Base-by-base conservation (phyloP, 140 eudicot species). In the Anethum foeniculum region DNA sequence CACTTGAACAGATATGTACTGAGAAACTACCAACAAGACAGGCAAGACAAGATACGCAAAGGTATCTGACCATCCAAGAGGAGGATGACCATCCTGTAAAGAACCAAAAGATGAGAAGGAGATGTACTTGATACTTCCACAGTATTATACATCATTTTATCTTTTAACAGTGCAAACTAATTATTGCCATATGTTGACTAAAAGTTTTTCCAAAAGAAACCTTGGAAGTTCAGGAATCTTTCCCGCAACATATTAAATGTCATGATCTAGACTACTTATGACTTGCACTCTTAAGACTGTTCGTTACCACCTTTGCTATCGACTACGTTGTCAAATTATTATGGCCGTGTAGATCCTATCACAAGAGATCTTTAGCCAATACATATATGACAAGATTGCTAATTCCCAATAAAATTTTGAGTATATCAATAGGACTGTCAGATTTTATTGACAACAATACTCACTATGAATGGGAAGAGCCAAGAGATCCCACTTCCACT, bases 41-140 rank as follows among this genome's bases (percentile, higher is more conserved):
- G 99, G 99, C 86, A 95, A 84, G 79, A 89, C 98, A 75, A 95
- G 99, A 87, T 95, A 95, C 18, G 99, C 99, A 73, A 86, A 86
- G 32, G 99, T 92, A 85, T 90, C 99, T 71, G 93, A 84, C 99
- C 99, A 95, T 72, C 99, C 99, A 49, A 95, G 97, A 2, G 99
- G 97, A 13, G 99, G 99, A 49, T 90, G 97, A 69, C 99, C 98
- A 81, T 91, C 97, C 98, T 95, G 91, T 56, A 46, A 79, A 78
- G 69, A 60, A 79, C 62, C 43, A 73, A 60, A 51, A 76, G 46
- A 49, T 54, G 67, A 79, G 67, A 65, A 30, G 14, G 47, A 76
- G 68, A 54, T 39, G 14, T 52, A 34, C 34, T n/a, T 56, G n/a
- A 19, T 34, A 36, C 34, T 46, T 56, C 81, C 23, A 52, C 48